These are phyloP conservation scores for Paramecium sexaurelia DNA, from an alignment of 73 alveolate species.

Conservation along the genomic window DNA sequence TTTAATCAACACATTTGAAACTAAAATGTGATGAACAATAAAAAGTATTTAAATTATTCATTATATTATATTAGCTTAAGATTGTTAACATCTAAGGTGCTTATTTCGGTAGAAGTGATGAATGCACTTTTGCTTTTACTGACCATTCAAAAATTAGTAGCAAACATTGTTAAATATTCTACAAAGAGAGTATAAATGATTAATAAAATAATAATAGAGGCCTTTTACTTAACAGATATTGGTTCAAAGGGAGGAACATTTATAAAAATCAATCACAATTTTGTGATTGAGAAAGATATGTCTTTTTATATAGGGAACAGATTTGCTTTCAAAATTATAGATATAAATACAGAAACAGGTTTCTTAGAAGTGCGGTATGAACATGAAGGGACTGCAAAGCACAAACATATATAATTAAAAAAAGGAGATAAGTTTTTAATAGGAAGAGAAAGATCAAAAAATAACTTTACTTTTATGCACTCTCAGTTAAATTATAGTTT, in stretches of 20 bases:
- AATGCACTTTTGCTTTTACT: conserved; percentile 19
- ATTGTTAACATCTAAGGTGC: not conserved
- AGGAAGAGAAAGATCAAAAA: conserved; percentile 26
- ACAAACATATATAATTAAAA: conserved; percentile 16
- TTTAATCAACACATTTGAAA: conserved; percentile 16
- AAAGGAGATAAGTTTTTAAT: conserved; percentile 37
- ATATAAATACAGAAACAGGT: not conserved
- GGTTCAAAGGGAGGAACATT: conserved; percentile 59
- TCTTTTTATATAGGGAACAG: conserved; percentile 42
- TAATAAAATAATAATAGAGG: not conserved
- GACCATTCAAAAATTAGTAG: conserved; percentile 47
- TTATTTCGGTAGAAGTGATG: conserved; percentile 37
- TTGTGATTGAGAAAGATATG: conserved; percentile 14
- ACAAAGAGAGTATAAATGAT: not conserved
- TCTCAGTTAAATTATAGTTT: not conserved
- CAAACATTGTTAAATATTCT: not conserved
- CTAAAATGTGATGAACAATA: conserved; percentile 3
- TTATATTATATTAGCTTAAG: not conserved
- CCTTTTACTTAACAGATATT: conserved; percentile 16
- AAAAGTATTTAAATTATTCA: not conserved
- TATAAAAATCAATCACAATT: conserved; percentile 17
- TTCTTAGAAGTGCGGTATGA: not conserved
- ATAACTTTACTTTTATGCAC: conserved; percentile 9
- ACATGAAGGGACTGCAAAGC: conserved; percentile 9
- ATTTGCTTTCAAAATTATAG: conserved; percentile 48